Percentiles rank a stretch among this genome's conserved stretches.
phyloP scores from a whole-genome alignment of 1,284 basidiomycete genomes.

The Peniophora sp. region DNA sequence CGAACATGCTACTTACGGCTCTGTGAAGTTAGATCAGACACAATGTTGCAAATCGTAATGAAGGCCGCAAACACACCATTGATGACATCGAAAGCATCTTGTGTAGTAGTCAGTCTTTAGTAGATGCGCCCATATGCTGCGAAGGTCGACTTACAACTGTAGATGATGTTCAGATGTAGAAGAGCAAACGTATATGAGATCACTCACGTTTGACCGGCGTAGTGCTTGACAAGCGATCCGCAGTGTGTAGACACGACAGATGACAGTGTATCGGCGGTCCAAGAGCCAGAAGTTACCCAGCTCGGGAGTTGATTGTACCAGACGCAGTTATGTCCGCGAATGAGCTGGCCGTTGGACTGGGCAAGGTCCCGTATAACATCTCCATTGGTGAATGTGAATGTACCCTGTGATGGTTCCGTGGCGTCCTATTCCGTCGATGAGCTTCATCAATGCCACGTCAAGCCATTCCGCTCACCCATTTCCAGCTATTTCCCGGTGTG shows the following conservation, averaged over 20 bases:
- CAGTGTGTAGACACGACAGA: conserved; percentile 28
- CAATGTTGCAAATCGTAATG: not conserved
- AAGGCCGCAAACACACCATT: conserved; percentile 19
- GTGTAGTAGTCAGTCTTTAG: too few relatives aligned
- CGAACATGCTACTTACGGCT: conserved; percentile 21
- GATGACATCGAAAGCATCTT: conserved; percentile 29
- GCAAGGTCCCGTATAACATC: conserved; percentile 41
- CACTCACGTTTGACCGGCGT: conserved; percentile 23
- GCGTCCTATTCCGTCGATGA: not conserved
- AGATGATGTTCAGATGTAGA: not conserved
- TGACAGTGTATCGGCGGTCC: conserved; percentile 14
- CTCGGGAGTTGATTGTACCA: conserved; percentile 42
- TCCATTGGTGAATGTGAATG: conserved; percentile 30
- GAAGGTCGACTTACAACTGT: conserved; percentile 17
- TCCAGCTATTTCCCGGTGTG: conserved; percentile 31
- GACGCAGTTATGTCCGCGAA: conserved; percentile 42
- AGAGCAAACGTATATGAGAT: not conserved
- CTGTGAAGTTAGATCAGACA: conserved; percentile 9
- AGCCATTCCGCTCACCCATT: conserved; percentile 21
- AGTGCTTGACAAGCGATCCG: conserved; percentile 25
- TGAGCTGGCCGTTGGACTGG: conserved; percentile 32
- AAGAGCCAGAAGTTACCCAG: conserved; percentile 27
- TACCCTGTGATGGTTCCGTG: conserved; percentile 14
- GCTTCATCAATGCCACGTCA: not conserved
- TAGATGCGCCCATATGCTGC: not conserved